These are phyloP conservation scores for Geosmithia flava DNA, from an alignment of 2,329 filamentous ascomycete genomes.

Conservation along the genomic window DNA sequence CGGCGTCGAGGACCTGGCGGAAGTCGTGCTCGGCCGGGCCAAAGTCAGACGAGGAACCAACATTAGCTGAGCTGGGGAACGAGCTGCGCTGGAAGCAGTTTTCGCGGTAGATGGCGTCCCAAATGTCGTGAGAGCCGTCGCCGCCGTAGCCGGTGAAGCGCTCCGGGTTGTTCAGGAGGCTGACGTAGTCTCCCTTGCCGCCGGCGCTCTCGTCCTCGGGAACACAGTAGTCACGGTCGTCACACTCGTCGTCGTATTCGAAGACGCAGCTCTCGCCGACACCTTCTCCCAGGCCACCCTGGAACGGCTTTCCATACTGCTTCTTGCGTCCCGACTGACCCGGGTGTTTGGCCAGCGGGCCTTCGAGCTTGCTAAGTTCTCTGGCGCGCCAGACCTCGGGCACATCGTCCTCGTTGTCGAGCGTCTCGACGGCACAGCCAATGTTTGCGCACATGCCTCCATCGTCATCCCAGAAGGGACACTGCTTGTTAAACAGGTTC, in stretches of 20 bases:
- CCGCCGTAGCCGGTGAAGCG: constrained; percentile 91
- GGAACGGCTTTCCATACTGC: constrained; percentile 59
- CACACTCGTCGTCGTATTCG: constrained; percentile 94
- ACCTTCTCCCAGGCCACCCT: constrained; percentile 70
- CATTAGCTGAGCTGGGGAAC: constrained; percentile 44
- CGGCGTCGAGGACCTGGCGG: constrained; percentile 46
- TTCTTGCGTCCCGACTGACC: constrained; percentile 61
- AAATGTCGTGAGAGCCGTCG: constrained; percentile 74
- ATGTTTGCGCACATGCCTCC: constrained; percentile 94
- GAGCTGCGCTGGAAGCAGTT: constrained; percentile 79
- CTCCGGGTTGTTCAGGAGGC: constrained; percentile 84
- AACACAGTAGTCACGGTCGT: constrained; percentile 92
- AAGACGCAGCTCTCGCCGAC: constrained; percentile 95
- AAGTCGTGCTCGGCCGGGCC: constrained; percentile 48
- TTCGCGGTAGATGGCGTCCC: constrained; percentile 93
- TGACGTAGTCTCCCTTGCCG: constrained; percentile 92
- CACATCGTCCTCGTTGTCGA: constrained; percentile 92
- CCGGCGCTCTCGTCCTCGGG: constrained; percentile 83
- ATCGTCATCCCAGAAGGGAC: constrained; percentile 92
- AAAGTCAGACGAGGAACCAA: constrained; percentile 30
- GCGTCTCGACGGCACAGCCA: constrained; percentile 86
- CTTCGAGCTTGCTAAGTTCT: constrained; percentile 84
- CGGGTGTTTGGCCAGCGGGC: constrained; percentile 82
- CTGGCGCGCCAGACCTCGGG: constrained; percentile 84
- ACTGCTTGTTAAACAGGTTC: constrained; percentile 88